phyloP scores from a whole-genome alignment of 2,329 filamentous ascomycete species.

The Colletotrichum sp. region DNA sequence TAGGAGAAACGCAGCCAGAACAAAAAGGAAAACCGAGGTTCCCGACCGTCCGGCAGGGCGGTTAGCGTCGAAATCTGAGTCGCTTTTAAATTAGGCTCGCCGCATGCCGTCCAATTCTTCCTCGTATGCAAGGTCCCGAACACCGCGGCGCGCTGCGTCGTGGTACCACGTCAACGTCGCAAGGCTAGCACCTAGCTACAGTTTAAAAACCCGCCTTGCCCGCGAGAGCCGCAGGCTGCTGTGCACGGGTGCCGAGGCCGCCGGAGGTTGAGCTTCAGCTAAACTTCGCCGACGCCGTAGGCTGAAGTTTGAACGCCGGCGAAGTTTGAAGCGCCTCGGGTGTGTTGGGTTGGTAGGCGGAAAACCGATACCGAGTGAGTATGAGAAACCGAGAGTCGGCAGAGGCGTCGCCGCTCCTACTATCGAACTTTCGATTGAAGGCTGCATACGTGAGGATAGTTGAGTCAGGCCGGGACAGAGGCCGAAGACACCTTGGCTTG shows the following conservation, averaged over 20 bases:
- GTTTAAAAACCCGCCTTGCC: not conserved
- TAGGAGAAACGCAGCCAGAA: not conserved
- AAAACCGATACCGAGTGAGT: not conserved
- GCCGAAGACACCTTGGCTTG: rapidly evolving
- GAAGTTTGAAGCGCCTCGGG: not conserved
- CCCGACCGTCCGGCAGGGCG: not conserved
- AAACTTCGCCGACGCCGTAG: not conserved
- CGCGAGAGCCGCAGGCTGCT: not conserved
- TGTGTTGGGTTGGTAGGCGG: not conserved
- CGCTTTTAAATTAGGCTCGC: not conserved
- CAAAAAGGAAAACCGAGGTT: not conserved
- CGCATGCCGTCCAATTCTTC: not conserved
- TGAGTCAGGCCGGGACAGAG: not conserved
- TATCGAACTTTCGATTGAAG: not conserved
- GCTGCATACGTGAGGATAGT: not conserved
- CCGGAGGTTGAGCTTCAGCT: not conserved
- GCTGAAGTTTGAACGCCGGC: not conserved
- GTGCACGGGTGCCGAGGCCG: not conserved
- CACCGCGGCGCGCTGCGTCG: not conserved
- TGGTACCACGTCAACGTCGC: not conserved
- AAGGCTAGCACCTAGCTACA: not conserved
- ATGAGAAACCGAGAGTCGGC: not conserved
- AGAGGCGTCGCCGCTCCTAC: not conserved
- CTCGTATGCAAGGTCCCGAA: not conserved
- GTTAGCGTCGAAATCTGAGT: not conserved